Evolutionary conservation across 2,329 filamentous ascomycete genomes (phyloP).

Genomic region (Aureobasidium namibiae): DNA sequence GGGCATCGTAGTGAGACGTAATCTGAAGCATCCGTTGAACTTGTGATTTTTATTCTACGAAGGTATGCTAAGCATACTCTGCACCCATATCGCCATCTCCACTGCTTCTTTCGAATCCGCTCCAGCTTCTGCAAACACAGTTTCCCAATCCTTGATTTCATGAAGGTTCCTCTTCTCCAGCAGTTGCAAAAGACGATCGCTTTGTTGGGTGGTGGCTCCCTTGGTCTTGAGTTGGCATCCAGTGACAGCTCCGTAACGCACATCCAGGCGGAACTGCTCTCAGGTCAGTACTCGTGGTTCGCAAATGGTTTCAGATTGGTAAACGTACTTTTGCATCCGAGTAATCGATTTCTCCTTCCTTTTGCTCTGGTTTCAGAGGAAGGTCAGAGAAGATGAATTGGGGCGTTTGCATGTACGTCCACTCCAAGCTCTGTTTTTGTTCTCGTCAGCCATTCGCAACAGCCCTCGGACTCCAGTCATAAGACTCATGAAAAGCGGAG

Average conservation of each 20-base stretch:
- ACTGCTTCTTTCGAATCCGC: background rate
- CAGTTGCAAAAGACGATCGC: conserved; percentile 21
- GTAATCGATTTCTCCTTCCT: conserved; percentile 1
- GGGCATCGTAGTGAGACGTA: too few species aligned
- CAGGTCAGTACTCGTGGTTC: background rate
- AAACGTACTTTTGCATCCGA: background rate
- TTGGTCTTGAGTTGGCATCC: conserved; percentile 32
- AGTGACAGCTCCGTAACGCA: conserved; percentile 50
- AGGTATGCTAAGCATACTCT: conserved; percentile 17
- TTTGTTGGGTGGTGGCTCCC: background rate
- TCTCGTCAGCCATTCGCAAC: too few species aligned
- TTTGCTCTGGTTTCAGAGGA: background rate
- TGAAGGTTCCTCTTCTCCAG: conserved; percentile 35
- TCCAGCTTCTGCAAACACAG: conserved; percentile 7
- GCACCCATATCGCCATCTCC: conserved; percentile 17
- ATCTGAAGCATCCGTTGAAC: too few species aligned
- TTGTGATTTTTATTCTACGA: background rate
- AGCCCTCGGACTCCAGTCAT: too few species aligned
- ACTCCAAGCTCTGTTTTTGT: conserved; percentile 49
- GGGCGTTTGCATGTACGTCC: conserved; percentile 81
- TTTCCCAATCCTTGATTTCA: conserved; percentile 37
- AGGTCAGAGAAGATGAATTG: conserved; percentile 56
- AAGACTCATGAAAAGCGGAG: too few species aligned
- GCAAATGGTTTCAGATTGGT: background rate
- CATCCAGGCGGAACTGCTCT: conserved; percentile 22